These are phyloP conservation scores for Centella asiatica DNA, from an alignment of 129 eudicot genomes.

Conservation along the genomic window DNA sequence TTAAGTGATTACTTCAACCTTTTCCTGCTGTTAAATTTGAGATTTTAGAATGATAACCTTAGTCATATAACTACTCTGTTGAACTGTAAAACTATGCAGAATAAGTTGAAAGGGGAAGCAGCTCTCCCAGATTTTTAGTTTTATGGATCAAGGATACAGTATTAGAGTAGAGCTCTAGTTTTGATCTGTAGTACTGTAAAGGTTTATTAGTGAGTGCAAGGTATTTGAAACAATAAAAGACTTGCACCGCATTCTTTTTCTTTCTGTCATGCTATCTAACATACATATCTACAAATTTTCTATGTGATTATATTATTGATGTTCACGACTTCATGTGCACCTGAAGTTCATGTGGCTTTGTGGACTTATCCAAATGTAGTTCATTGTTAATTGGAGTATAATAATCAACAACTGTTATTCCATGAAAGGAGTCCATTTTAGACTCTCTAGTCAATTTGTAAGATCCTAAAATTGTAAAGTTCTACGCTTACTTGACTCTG, in stretches of 20 bases:
- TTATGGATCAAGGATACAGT: not conserved
- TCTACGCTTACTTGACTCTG: no score
- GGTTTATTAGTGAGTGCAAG: not conserved
- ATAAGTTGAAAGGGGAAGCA: no score
- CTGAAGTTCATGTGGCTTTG: no score
- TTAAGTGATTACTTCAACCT: not conserved
- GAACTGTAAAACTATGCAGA: not conserved
- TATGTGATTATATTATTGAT: not conserved
- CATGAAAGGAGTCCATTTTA: no score
- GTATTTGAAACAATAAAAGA: not conserved
- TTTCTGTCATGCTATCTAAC: not conserved
- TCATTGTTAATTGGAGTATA: no score
- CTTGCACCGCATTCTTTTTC: not conserved
- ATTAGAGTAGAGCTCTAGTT: not conserved
- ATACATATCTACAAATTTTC: not conserved
- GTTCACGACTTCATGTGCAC: not conserved
- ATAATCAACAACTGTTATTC: no score
- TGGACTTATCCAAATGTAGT: no score
- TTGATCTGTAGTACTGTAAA: no score
- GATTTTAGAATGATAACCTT: not conserved
- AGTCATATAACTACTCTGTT: not conserved
- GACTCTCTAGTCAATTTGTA: no score
- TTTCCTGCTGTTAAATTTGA: no score
- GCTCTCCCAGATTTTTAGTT: not conserved
- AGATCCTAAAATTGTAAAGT: no score